Conservation (phyloP, 345 rosid species). For the Eucalyptus pumila region DNA sequence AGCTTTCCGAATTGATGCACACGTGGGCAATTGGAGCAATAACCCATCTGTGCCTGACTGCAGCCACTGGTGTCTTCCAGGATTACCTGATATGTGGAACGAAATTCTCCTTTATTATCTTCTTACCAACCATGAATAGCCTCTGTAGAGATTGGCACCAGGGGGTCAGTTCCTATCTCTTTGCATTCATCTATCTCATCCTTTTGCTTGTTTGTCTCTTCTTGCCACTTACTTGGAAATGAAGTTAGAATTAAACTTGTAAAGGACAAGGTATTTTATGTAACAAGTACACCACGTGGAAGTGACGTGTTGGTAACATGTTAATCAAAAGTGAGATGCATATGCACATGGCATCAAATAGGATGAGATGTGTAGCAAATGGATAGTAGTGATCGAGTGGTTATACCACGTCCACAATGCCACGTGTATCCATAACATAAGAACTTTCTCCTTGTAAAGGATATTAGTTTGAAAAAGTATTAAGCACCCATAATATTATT, state of each 20-base stretch:
- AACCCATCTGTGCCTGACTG: slow-evolving; percentile 63
- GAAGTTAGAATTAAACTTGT: background rate
- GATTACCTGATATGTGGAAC: slow-evolving; percentile 86
- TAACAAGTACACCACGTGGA: background rate
- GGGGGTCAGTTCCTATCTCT: background rate
- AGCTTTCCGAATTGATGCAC: slow-evolving; percentile 71
- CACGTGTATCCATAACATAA: background rate
- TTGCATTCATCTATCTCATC: background rate
- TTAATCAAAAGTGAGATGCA: background rate
- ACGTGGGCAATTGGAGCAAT: slow-evolving; percentile 75
- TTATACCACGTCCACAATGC: background rate
- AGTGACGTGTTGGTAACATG: background rate
- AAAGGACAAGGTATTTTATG: background rate
- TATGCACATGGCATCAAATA: background rate
- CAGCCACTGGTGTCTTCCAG: slow-evolving; percentile 96
- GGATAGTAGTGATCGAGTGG: background rate
- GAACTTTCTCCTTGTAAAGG: background rate
- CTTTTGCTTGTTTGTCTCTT: background rate
- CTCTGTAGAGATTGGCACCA: background rate
- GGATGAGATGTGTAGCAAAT: background rate
- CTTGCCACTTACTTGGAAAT: background rate
- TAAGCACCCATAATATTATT: background rate
- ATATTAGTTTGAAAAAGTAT: background rate
- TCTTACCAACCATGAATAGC: background rate
- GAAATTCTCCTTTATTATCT: slow-evolving; percentile 57